Base-by-base conservation (phyloP, 2,329 filamentous ascomycete genomes). In the Ilyonectria mors-panacis region DNA sequence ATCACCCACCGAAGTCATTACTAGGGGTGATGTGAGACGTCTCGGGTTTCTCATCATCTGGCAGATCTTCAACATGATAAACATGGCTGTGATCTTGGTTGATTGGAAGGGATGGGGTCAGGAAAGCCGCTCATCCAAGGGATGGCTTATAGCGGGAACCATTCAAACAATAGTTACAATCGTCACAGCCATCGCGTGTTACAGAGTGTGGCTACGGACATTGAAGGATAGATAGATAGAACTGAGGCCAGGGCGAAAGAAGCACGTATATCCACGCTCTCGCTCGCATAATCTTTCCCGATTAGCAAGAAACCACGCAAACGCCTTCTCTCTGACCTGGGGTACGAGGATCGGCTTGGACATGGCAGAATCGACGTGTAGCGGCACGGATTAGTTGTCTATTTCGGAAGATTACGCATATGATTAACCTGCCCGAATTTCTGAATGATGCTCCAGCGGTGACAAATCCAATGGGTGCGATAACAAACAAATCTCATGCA, bases 61-160 rank as follows among this genome's bases (percentile, higher is more conserved):
- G 51, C 51, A 55, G n/a, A 6, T 55, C 6, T 37, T 55, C 3
- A 55, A 55, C 51, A 55, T 55, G 51, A 13, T 55, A n/a, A 39
- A 55, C 13, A 39, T 55, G 51, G 33, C 30, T 12, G 30, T 21
- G 51, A 55, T 39, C 6, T 26, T 55, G 51, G 6, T 12, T 23
- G 17, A 37, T 33, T 55, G 51, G 51, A 55, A 55, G 33, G 51
- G 51, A 9, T 55, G 51, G 51, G 13, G 12, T 8, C n/a, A 55
- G 6, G 51, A 55, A 23, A 39, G 4, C 19, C 17, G 51, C n/a
- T 37, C 51, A 6, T 42, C 33, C 33, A 55, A 39, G 19, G 33
- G 30, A 13, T 55, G 51, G 51, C 6, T 55, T 21, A 55, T 55
- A 7, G 51, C 13, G 5, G 51, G 51, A 23, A 37, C 33, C 8